Conservation (phyloP, 768 basidiomycete genomes). For the Lentinula sp. region DNA sequence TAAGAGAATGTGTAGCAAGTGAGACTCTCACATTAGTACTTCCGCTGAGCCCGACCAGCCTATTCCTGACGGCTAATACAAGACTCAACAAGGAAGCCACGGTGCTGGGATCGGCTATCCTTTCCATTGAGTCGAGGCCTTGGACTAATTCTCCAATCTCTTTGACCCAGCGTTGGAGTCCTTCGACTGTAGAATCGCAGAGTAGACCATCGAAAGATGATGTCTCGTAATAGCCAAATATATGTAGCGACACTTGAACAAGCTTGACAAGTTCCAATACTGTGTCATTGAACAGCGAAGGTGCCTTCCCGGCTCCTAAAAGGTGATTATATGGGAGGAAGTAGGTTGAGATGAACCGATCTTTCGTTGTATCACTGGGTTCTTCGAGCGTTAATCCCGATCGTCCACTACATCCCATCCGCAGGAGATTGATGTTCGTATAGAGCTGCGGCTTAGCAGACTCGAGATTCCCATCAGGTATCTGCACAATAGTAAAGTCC, state of each 20-base stretch:
- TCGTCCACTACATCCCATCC: slow-evolving; percentile 83
- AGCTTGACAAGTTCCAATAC: slow-evolving; percentile 76
- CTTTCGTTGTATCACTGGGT: slow-evolving; percentile 77
- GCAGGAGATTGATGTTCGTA: slow-evolving; percentile 74
- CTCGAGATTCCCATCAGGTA: slow-evolving; percentile 66
- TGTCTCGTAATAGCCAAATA: slow-evolving; percentile 51
- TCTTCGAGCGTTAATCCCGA: slow-evolving; percentile 71
- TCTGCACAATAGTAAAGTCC: slow-evolving; percentile 78
- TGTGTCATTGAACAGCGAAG: slow-evolving; percentile 47
- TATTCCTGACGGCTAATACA: slow-evolving; percentile 63
- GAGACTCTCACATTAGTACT: slow-evolving; percentile 26
- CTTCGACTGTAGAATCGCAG: slow-evolving; percentile 73
- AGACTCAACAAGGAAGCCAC: slow-evolving; percentile 68
- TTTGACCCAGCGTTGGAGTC: slow-evolving; percentile 60
- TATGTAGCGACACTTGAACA: slow-evolving; percentile 61
- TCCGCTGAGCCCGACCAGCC: slow-evolving; percentile 51
- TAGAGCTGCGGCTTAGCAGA: slow-evolving; percentile 63
- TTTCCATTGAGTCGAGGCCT: slow-evolving; percentile 67
- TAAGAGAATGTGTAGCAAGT: background rate
- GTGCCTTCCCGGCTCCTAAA: slow-evolving; percentile 8
- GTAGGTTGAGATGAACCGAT: slow-evolving; percentile 72
- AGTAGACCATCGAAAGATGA: slow-evolving; percentile 56
- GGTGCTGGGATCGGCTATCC: slow-evolving; percentile 66
- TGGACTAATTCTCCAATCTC: slow-evolving; percentile 54
- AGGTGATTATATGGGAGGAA: slow-evolving; percentile 31